Base-by-base conservation (phyloP, 495 filamentous ascomycete species). In the Penicillium ochrochloron region DNA sequence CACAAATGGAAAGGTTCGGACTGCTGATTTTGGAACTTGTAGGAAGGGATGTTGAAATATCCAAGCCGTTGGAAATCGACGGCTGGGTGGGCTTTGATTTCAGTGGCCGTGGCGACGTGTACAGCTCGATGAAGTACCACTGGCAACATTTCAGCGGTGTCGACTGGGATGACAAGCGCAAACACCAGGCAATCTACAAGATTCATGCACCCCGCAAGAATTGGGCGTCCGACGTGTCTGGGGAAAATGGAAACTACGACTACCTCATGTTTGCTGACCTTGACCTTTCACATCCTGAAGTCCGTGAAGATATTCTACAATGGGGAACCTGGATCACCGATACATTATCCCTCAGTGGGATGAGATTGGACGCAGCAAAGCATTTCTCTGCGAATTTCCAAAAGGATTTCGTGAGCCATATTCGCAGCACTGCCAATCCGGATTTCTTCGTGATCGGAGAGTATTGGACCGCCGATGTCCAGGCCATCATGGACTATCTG, bases 281-380 rank as follows among this genome's bases (percentile, higher is more conserved):
- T 25, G 89, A 92, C 73, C 88, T 89, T 68, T 74, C 79, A 9
- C 85, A 92, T 68, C 82, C 82, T 9, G 89, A 91, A 64, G 88
- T 91, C 6, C 72, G 79, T 56, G 67, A 80, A 6, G 90, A 93
- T 66, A 83, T 91, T 6, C 70, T 89, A 14, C 75, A 81, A 31
- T 92, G 90, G 90, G 88, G 85, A 0, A 73, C 80, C 11, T 93
- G 90, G 89, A 79, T 93, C 50, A 80, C 77, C 0, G 74, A 82
- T 1, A 72, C 87, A 59, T 63, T 89, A 0, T 82, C 84, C 1
- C 74, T 92, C 21, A 79, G 81, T 64, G 90, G 90, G 8, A 88
- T 93, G 66, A 81, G 90, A 29, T 81, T 93, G n/a, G 90, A 93
- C 72, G 90, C 89, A 15, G 84, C 87, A 21, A 89, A 91, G 70